Conservation (phyloP, 2,329 filamentous ascomycete genomes). For the Dactylellina drechsleri region DNA sequence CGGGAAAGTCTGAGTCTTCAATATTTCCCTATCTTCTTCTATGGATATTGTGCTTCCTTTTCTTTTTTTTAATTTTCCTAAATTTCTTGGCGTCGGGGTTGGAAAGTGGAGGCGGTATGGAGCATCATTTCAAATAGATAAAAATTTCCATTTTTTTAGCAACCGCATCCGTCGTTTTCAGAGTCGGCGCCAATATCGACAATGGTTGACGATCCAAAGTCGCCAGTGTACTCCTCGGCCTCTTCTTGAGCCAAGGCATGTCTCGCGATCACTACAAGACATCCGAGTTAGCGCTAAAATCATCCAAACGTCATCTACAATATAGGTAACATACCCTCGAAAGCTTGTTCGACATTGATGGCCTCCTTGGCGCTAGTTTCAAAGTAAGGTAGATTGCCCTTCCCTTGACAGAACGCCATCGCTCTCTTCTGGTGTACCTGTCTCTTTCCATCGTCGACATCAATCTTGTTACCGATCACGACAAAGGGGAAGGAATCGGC, state of each 20-base stretch:
- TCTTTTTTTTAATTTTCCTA: no score
- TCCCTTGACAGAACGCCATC: conserved; percentile 96
- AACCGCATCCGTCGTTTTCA: conserved; percentile 90
- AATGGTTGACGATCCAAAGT: conserved; percentile 87
- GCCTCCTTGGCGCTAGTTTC: conserved; percentile 99
- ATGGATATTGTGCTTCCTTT: no score
- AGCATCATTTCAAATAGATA: no score
- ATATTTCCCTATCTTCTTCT: no score
- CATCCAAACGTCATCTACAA: no score
- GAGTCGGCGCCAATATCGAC: conserved; percentile 96
- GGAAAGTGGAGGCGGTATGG: no score
- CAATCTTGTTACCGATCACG: conserved; percentile 98
- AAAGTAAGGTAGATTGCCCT: conserved; percentile 97
- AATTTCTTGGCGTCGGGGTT: no score
- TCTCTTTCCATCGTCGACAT: conserved; percentile 96
- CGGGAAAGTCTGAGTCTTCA: no score
- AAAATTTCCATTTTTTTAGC: conserved; percentile 66
- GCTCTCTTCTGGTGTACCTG: conserved; percentile 94
- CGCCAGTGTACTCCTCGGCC: conserved; percentile 95
- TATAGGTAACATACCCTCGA: conserved; percentile 67
- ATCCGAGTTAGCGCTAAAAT: no score
- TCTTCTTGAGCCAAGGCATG: conserved; percentile 97
- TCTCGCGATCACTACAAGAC: conserved; percentile 81
- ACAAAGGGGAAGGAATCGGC: conserved; percentile 98
- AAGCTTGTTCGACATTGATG: conserved; percentile 93